These are phyloP conservation scores for Xylaria cubensis DNA, from an alignment of 495 filamentous ascomycete genomes.

Conservation along the genomic window DNA sequence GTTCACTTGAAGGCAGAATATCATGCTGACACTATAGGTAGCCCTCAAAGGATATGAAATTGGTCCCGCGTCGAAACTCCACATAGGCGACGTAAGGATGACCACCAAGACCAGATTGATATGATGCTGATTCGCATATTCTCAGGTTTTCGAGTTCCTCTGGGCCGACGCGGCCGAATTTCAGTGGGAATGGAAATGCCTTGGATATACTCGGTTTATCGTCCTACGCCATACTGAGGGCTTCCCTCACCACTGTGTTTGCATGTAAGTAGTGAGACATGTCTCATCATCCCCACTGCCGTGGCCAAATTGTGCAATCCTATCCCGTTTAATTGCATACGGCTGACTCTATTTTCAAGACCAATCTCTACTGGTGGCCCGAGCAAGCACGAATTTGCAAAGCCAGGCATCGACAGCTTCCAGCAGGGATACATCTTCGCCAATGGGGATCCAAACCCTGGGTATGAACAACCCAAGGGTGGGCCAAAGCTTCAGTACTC, in stretches of 20 bases:
- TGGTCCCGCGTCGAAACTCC: slow-evolving; percentile 42
- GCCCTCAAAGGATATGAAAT: slow-evolving; percentile 44
- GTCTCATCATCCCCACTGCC: slow-evolving; percentile 22
- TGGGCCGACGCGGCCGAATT: slow-evolving; percentile 44
- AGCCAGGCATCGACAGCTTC: slow-evolving; percentile 43
- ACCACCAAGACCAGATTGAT: neutral
- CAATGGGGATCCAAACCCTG: slow-evolving; percentile 40
- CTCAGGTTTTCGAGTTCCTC: slow-evolving; percentile 45
- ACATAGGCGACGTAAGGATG: slow-evolving; percentile 42
- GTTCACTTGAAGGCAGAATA: neutral
- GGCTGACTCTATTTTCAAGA: slow-evolving; percentile 34
- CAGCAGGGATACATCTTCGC: slow-evolving; percentile 43
- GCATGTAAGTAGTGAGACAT: slow-evolving; percentile 38
- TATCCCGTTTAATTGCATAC: neutral
- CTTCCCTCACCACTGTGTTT: slow-evolving; percentile 42
- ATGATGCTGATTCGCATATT: slow-evolving; percentile 15
- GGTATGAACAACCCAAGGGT: slow-evolving; percentile 29
- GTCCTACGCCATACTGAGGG: slow-evolving; percentile 44
- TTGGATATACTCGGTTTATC: slow-evolving; percentile 43
- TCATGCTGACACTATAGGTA: slow-evolving; percentile 23
- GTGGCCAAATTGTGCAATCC: neutral
- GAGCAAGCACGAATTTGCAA: slow-evolving; percentile 44
- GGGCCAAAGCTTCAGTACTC: slow-evolving; percentile 39
- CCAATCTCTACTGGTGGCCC: slow-evolving; percentile 40
- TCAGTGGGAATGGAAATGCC: slow-evolving; percentile 46